Base-by-base conservation (phyloP, 140 eudicot genomes). In the Cichorium intybus region DNA sequence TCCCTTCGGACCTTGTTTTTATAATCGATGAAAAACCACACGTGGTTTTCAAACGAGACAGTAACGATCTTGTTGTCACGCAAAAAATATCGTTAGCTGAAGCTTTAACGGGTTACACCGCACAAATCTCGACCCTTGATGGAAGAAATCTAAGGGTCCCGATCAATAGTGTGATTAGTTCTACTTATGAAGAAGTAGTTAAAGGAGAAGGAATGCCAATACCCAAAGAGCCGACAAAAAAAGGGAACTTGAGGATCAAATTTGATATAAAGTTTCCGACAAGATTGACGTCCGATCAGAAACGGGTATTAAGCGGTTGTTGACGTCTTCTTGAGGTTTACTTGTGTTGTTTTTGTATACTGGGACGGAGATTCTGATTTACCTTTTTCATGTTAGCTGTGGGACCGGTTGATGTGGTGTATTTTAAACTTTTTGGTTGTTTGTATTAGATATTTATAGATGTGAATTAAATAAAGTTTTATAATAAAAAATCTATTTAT, bases 171-270 rank as follows among this genome's bases (percentile, higher is more conserved):
- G 72, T 92, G 33, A 80, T 92, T 62, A 79, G 81, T 53, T 96
- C 96, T 1, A 78, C 82, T 17, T 81, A 80, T 55, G 98, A 92
- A 73, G 96, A 87, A 64, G 87, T 88, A 7, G 82, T 92, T 9
- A 85, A 81, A 88, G 95, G 89, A 0, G 98, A 92, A 68, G 98
- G 98, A 0, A 92, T 92, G 98, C 98, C 98, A 11, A 92, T 92
- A 28, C 87, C 96, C 0, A 92, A 81, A 58, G 93, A 92, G 31
- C 98, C 96, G 11, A 70, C 92, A 16, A 83, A 41, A 74, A 88
- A 67, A 49, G 98, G 98, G 27, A 92, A 88, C 63, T 79, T 92
- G 45, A 69, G 82, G 51, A 72, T 88, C 46, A 92, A 85, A 62
- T 92, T 88, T 70, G 84, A 81, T 62, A 88, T 92, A 43, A 85